Evolutionary conservation across 129 eudicot genomes (phyloP).

Genomic region (Smallanthus sonchifolius): DNA sequence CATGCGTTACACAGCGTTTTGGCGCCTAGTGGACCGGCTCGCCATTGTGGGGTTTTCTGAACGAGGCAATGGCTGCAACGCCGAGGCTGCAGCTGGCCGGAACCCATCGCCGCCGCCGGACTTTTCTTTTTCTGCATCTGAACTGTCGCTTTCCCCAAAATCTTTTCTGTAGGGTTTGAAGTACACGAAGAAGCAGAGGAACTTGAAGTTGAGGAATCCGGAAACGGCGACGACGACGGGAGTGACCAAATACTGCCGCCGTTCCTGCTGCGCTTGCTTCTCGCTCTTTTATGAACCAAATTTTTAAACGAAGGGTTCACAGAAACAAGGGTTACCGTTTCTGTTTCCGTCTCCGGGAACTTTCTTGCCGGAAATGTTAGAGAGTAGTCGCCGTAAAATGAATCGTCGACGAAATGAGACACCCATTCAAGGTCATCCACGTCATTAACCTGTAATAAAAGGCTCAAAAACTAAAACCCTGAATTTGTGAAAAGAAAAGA

Average conservation of each 20-base stretch:
- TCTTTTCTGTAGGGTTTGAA: conserved; percentile 31
- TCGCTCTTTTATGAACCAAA: conserved; percentile 58
- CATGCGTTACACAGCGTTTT: conserved; percentile 93
- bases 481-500: background rate
- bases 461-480: background rate
- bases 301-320: conserved; percentile 26
- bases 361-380: conserved; percentile 32
- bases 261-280: conserved; percentile 58
- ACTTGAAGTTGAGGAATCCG: conserved; percentile 44
- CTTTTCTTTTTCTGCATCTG: conserved; percentile 31
- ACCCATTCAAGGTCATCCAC: conserved; percentile 68
- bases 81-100: conserved; percentile 39
- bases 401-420: conserved; percentile 72
- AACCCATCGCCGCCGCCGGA: conserved; percentile 7
- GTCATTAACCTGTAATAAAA: conserved; percentile 49
- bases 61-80: conserved; percentile 70
- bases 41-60: conserved; percentile 95
- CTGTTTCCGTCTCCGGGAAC: conserved; percentile 14
- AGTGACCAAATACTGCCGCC: conserved; percentile 62
- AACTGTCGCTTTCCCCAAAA: conserved; percentile 27
- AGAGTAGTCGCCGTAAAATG: conserved; percentile 40
- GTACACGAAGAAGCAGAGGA: conserved; percentile 45
- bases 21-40: conserved; percentile 85
- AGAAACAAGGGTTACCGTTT: conserved; percentile 16
- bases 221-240: conserved; percentile 32